These are phyloP conservation scores for Candida saitoana DNA, from an alignment of 805 yeast genomes.

Conservation along the genomic window DNA sequence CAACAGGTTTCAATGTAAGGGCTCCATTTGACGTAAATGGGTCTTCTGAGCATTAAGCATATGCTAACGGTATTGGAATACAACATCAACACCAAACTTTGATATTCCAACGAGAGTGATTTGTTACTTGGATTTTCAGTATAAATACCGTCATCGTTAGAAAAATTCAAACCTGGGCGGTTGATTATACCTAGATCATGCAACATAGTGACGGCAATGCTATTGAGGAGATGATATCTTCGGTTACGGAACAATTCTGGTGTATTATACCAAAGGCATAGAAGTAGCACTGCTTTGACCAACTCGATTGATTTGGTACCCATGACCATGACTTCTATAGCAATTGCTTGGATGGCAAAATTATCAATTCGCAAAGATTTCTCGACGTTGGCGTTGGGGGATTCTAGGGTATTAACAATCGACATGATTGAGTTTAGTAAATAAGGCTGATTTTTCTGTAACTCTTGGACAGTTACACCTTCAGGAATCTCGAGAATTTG, in stretches of 20 bases:
- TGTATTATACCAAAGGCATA: slow-evolving; percentile 77
- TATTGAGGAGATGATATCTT: slow-evolving; percentile 65
- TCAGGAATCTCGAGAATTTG: slow-evolving; percentile 58
- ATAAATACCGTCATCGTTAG: slow-evolving; percentile 13
- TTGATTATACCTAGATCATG: slow-evolving; percentile 75
- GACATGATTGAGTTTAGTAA: slow-evolving; percentile 65
- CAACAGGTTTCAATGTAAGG: slow-evolving; percentile 63
- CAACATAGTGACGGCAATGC: slow-evolving; percentile 61
- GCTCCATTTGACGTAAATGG: slow-evolving; percentile 60
- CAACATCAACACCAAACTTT: slow-evolving; percentile 51
- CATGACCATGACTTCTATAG: slow-evolving; percentile 58
- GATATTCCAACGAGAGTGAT: slow-evolving; percentile 7
- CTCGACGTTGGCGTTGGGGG: slow-evolving; percentile 30
- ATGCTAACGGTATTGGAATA: slow-evolving; percentile 62
- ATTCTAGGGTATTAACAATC: slow-evolving; percentile 46
- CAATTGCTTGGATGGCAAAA: slow-evolving; percentile 46
- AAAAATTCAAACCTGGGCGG: slow-evolving; percentile 27
- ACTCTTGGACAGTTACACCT: slow-evolving; percentile 38
- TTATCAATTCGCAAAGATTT: slow-evolving; percentile 48
- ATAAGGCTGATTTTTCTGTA: slow-evolving; percentile 53
- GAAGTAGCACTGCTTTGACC: slow-evolving; percentile 55
- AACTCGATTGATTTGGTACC: slow-evolving; percentile 72
- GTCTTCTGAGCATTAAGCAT: slow-evolving; percentile 61
- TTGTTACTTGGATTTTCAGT: slow-evolving; percentile 5
- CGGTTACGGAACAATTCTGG: slow-evolving; percentile 80